Conservation (phyloP, 805 yeast genomes). For the Metschnikowia kunwiensis region DNA sequence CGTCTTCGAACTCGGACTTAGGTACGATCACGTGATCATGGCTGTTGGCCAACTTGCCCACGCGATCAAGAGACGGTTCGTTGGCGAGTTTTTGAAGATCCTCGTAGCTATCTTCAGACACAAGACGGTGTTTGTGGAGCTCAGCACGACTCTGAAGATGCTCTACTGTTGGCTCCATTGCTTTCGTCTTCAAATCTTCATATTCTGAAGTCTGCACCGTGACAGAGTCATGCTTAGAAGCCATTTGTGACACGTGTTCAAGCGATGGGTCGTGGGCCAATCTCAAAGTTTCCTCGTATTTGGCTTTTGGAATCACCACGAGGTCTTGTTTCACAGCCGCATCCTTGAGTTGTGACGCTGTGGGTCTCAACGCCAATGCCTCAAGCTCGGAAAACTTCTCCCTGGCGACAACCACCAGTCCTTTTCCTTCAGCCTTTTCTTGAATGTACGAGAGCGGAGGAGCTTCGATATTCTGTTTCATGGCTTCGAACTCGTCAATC, state of each 20-base stretch:
- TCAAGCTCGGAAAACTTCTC: constrained; percentile 7
- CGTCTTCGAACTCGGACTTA: constrained; percentile 4
- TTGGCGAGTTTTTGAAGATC: constrained; percentile 8
- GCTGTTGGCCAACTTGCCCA: constrained; percentile 7
- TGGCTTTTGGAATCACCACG: constrained; percentile 7
- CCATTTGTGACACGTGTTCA: constrained; percentile 10
- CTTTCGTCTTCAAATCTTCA: constrained; percentile 4
- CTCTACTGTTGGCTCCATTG: constrained; percentile 14
- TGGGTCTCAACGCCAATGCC: constrained; percentile 6
- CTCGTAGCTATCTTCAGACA: constrained; percentile 4
- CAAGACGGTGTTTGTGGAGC: constrained; percentile 8
- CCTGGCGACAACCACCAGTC: constrained; percentile 5
- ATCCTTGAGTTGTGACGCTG: constrained; percentile 5
- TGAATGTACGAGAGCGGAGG: constrained; percentile 7
- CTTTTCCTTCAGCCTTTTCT: constrained; percentile 8
- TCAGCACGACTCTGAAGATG: constrained; percentile 12
- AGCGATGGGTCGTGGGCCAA: constrained; percentile 16
- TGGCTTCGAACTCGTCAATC: constrained; percentile 15
- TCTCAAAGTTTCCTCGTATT: constrained; percentile 8
- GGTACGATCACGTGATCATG: constrained; percentile 6
- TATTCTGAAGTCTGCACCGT: constrained; percentile 9
- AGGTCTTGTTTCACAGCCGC: constrained; percentile 15
- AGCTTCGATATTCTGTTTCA: constrained; percentile 6
- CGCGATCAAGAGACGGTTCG: constrained; percentile 9
- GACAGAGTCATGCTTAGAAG: constrained; percentile 8